Evolutionary conservation across 495 filamentous ascomycete genomes (phyloP).

Genomic region (Daldinia grandis): DNA sequence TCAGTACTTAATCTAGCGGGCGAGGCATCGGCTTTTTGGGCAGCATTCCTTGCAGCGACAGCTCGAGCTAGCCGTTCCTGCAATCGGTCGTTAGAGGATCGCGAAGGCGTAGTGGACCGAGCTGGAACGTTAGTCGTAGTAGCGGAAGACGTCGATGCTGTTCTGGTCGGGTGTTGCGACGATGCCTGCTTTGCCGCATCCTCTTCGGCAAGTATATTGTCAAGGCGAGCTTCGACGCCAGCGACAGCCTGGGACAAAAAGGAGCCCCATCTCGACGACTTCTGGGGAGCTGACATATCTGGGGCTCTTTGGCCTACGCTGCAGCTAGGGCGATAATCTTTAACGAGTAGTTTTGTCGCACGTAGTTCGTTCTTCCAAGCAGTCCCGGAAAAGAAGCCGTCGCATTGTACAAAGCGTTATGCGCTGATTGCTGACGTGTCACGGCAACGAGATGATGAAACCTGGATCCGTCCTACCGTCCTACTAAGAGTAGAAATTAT

Average conservation of each 20-base stretch:
- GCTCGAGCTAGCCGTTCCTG: slow-evolving; percentile 83
- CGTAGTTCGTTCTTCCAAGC: slow-evolving; percentile 22
- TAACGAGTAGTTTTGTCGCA: slow-evolving; percentile 22
- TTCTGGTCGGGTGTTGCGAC: slow-evolving; percentile 32
- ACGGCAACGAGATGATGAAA: slow-evolving; percentile 26
- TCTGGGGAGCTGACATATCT: slow-evolving; percentile 52
- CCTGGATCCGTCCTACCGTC: slow-evolving; percentile 8
- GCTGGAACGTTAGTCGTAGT: slow-evolving; percentile 23
- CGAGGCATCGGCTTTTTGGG: slow-evolving; percentile 34
- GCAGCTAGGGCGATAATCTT: slow-evolving; percentile 5
- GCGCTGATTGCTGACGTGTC: slow-evolving; percentile 36
- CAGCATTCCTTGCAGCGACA: slow-evolving; percentile 57
- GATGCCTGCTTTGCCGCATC: slow-evolving; percentile 48
- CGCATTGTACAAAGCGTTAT: slow-evolving; percentile 40
- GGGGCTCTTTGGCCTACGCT: slow-evolving; percentile 21
- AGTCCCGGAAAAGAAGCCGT: slow-evolving; percentile 28
- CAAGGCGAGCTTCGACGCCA: slow-evolving; percentile 90
- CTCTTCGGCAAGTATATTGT: slow-evolving; percentile 88
- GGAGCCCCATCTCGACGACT: slow-evolving; percentile 74
- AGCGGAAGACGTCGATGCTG: slow-evolving; percentile 41
- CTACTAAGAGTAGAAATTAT: slow-evolving; percentile 3
- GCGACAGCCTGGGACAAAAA: slow-evolving; percentile 93
- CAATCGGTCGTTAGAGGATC: slow-evolving; percentile 75
- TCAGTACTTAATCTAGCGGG: slow-evolving; percentile 36
- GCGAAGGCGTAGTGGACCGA: slow-evolving; percentile 48